Evolutionary conservation across 2,329 filamentous ascomycete species (phyloP).

Genomic region (Rhexocercosporidium sp.): DNA sequence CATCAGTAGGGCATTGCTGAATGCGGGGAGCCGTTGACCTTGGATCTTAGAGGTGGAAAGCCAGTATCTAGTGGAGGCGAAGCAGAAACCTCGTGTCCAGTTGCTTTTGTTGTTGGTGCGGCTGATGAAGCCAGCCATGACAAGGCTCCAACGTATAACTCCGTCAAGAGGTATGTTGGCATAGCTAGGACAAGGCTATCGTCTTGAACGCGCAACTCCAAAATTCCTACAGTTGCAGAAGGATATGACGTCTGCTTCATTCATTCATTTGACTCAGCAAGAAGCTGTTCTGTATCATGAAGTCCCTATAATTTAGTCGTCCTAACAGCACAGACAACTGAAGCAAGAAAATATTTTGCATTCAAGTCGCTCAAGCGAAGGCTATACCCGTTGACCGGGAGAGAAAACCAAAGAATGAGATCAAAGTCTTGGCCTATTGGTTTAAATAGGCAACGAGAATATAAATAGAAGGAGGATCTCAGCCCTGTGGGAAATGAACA

Average conservation of each 20-base stretch:
- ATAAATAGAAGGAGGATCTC: slow-evolving; percentile 2
- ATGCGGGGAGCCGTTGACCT: not conserved
- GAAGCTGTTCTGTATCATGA: too few relatives aligned
- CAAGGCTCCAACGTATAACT: not conserved
- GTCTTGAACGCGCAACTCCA: not conserved
- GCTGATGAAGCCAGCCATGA: not conserved
- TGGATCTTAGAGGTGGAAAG: not conserved
- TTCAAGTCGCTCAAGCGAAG: not conserved
- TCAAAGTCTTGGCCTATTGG: not conserved
- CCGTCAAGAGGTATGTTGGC: not conserved
- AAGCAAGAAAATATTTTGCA: too few relatives aligned
- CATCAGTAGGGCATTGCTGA: not conserved
- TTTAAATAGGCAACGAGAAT: not conserved
- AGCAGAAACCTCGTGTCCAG: not conserved
- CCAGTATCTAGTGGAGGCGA: not conserved
- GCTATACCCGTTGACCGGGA: not conserved
- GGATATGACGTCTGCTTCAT: too few relatives aligned
- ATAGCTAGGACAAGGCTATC: not conserved
- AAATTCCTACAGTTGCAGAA: not conserved
- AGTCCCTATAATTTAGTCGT: too few relatives aligned
- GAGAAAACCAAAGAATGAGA: not conserved
- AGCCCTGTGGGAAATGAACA: not conserved
- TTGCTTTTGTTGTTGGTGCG: not conserved
- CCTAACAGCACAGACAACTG: too few relatives aligned
- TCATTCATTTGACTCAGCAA: too few relatives aligned